phyloP scores from a whole-genome alignment of 2,329 filamentous ascomycete genomes.

The Cercospora janseana region DNA sequence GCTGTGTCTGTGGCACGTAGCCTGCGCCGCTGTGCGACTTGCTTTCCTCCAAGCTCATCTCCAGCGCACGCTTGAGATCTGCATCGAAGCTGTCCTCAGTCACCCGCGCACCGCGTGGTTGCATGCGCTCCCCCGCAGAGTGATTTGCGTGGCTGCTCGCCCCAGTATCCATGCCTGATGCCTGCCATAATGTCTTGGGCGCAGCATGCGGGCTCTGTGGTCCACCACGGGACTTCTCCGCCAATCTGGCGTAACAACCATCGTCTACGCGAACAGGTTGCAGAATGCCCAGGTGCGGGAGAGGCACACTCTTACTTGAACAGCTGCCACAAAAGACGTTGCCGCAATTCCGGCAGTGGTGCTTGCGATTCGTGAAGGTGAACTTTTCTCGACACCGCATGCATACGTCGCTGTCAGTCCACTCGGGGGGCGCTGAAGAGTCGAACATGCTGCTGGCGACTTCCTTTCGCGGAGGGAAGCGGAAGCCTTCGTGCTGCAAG shows the following conservation, averaged over 20 bases:
- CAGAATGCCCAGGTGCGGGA: slow-evolving; percentile 90
- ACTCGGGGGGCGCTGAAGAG: slow-evolving; percentile 95
- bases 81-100: slow-evolving; percentile 78
- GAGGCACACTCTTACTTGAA: slow-evolving; percentile 79
- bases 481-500: slow-evolving; percentile 79
- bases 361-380: slow-evolving; percentile 96
- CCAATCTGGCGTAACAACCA: slow-evolving; percentile 87
- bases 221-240: slow-evolving; percentile 61
- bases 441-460: slow-evolving; percentile 98
- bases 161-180: slow-evolving; percentile 36
- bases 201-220: slow-evolving; percentile 31
- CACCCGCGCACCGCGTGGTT: slow-evolving; percentile 82
- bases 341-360: slow-evolving; percentile 96
- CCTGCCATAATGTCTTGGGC: slow-evolving; percentile 60
- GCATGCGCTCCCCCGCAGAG: slow-evolving; percentile 58
- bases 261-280: slow-evolving; percentile 93
- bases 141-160: background rate
- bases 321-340: slow-evolving; percentile 97
- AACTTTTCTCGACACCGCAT: slow-evolving; percentile 96
- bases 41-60: slow-evolving; percentile 95
- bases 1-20: slow-evolving; percentile 62
- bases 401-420: slow-evolving; percentile 96
- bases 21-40: slow-evolving; percentile 68
- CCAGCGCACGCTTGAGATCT: slow-evolving; percentile 85
- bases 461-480: slow-evolving; percentile 81